Conservation (phyloP, 2,329 filamentous ascomycete species). For the Colletotrichum sp. region DNA sequence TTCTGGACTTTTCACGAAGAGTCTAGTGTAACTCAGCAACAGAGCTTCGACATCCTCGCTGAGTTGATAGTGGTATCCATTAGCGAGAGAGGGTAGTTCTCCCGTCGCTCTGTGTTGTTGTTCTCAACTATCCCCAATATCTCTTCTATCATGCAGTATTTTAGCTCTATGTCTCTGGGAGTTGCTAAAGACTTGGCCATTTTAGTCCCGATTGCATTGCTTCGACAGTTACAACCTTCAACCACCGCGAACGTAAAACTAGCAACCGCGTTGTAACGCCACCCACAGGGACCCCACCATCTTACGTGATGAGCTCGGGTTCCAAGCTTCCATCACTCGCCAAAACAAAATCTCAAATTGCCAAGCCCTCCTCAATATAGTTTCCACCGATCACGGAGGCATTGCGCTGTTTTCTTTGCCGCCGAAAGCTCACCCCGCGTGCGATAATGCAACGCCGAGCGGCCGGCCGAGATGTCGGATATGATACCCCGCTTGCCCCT, state of each 20-base stretch:
- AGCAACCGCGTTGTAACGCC: background rate
- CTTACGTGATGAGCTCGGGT: background rate
- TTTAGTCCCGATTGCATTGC: too few species aligned
- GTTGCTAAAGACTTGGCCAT: too few species aligned
- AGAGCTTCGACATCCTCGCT: background rate
- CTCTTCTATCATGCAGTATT: fast-evolving
- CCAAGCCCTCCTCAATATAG: background rate
- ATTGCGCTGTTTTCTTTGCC: background rate
- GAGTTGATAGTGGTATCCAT: too few species aligned
- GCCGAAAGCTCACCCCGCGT: background rate
- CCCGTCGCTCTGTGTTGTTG: too few species aligned
- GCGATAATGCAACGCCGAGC: constrained; percentile 5
- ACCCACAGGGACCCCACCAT: background rate
- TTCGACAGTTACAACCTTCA: too few species aligned
- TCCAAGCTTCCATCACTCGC: background rate
- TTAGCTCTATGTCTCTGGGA: background rate
- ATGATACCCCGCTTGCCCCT: constrained; percentile 2
- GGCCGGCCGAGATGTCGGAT: constrained; percentile 8
- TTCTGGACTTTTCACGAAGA: fast-evolving
- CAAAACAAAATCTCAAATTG: background rate
- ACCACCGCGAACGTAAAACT: too few species aligned
- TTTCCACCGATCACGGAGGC: constrained; percentile 9
- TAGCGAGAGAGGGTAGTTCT: too few species aligned
- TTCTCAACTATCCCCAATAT: background rate
- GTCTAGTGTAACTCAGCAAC: background rate